Percentiles rank a stretch among this genome's conserved stretches.
Conservation (phyloP, 805 yeast genomes). For the Pichia scutulata region DNA sequence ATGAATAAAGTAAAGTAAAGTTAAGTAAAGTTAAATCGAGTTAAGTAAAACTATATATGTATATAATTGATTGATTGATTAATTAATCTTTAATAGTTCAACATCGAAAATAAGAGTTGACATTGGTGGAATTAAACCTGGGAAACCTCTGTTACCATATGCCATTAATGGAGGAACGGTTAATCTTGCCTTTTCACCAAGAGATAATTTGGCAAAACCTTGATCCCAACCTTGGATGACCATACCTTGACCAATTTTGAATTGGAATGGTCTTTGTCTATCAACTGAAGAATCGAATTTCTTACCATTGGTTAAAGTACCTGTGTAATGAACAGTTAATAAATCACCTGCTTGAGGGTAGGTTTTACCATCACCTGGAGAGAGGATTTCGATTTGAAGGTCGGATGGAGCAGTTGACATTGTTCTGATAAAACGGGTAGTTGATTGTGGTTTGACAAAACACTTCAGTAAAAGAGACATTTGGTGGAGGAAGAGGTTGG, state of each 20-base stretch:
- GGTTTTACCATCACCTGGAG: slow-evolving; percentile 69
- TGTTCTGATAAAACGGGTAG: neutral
- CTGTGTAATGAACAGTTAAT: slow-evolving; percentile 92
- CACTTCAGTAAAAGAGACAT: neutral
- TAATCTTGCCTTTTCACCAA: slow-evolving; percentile 88
- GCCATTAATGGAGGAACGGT: slow-evolving; percentile 92
- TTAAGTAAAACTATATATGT: neutral
- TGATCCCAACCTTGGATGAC: slow-evolving; percentile 97
- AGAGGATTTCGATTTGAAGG: slow-evolving; percentile 27
- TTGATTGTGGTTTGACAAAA: neutral
- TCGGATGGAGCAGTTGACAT: slow-evolving; percentile 16
- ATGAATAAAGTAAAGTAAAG: neutral
- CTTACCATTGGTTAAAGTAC: slow-evolving; percentile 91
- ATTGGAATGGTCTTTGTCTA: slow-evolving; percentile 93
- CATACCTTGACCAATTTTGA: slow-evolving; percentile 91
- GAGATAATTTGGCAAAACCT: slow-evolving; percentile 84
- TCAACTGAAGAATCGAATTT: slow-evolving; percentile 93
- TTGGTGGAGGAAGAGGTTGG: neutral
- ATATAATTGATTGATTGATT: slow-evolving; percentile 7
- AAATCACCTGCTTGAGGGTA: slow-evolving; percentile 84
- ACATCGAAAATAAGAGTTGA: slow-evolving; percentile 87
- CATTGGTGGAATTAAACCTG: slow-evolving; percentile 94
- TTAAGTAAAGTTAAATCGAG: neutral
- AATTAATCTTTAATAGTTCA: slow-evolving; percentile 55
- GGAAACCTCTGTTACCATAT: slow-evolving; percentile 92